Conservation (phyloP, 768 basidiomycete species). For the Leccinellum luteum region DNA sequence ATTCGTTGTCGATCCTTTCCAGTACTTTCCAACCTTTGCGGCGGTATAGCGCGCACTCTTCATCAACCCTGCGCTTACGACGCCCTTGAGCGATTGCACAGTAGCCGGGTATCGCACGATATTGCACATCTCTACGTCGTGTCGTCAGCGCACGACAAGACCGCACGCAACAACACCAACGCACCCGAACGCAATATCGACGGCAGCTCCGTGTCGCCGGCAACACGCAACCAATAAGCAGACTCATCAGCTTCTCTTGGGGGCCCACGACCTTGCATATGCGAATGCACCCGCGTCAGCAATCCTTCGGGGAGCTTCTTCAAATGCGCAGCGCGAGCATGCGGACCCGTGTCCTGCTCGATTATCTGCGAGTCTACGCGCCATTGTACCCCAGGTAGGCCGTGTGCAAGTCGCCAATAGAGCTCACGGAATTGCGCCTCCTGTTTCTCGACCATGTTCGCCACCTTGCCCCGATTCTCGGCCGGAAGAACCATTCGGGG, state of each 20-base stretch:
- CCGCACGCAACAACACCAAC: slow-evolving; percentile 9
- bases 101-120: slow-evolving; percentile 86
- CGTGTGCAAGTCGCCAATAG: slow-evolving; percentile 76
- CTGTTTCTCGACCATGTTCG: slow-evolving; percentile 87
- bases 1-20: slow-evolving; percentile 36
- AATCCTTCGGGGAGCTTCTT: slow-evolving; percentile 75
- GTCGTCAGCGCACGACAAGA: not conserved
- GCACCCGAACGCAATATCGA: slow-evolving; percentile 53
- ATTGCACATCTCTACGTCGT: slow-evolving; percentile 57
- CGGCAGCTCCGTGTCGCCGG: slow-evolving; percentile 58
- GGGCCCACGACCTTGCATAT: slow-evolving; percentile 32
- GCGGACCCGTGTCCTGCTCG: slow-evolving; percentile 71
- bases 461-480: slow-evolving; percentile 93
- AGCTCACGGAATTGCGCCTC: slow-evolving; percentile 81
- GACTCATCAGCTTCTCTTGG: slow-evolving; percentile 62
- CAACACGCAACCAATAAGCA: slow-evolving; percentile 72
- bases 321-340: slow-evolving; percentile 70
- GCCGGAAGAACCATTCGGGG: slow-evolving; percentile 92
- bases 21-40: slow-evolving; percentile 87
- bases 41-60: slow-evolving; percentile 75
- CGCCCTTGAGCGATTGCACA: slow-evolving; percentile 80
- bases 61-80: slow-evolving; percentile 75
- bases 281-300: slow-evolving; percentile 48
- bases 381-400: slow-evolving; percentile 82
- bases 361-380: slow-evolving; percentile 45